Base-by-base conservation (phyloP, 2,329 filamentous ascomycete genomes). In the Balansia obtecta region DNA sequence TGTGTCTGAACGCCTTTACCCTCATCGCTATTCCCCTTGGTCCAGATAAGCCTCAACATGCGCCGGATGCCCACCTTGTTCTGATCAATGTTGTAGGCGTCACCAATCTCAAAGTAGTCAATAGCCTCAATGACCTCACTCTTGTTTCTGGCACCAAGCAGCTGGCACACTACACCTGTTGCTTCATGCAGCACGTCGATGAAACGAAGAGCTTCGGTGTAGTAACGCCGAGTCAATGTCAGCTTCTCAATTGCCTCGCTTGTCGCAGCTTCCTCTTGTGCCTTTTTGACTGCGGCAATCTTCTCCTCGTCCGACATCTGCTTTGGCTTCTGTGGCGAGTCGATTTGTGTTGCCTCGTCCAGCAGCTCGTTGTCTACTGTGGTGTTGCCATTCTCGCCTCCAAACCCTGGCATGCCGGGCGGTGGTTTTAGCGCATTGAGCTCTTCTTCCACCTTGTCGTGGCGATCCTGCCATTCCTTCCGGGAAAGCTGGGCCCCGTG, bases 101-200 rank as follows among this genome's bases (percentile, higher is more conserved):
- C 90, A 43, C 93, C 85, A 43, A 95, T 82, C 58, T 94, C 89
- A 58, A 98, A 95, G 68, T 94, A 98, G 64, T 98, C 93, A 82
- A 98, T 98, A 15, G 94, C 93, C 66, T 98, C 94, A 54, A 98
- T 95, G 27, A 97, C 87, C 65, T 98, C 93, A 59, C 88, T 95
- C 75, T 98, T 98, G 73, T 98, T 98, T 62, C 87, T 88, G 32
- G 93, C 94, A 6, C 88, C 88, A 3, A 98, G 77, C 16, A 98
- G 76, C 66, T 96, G 91, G 55, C 85, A 88, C 34, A 97, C 83
- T 2, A 82, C 82, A 9, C 77, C 77, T 1, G 89, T 94, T 20
- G 88, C 87, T 11, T 85, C 80, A 57, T 96, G 88, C 20, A 98
- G 74, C 6, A 94, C 85, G 54, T 95, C 85, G 57, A 98, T 95